Evolutionary conservation across 2,329 filamentous ascomycete species (phyloP).

Genomic region (Biscogniauxia mediterranea): DNA sequence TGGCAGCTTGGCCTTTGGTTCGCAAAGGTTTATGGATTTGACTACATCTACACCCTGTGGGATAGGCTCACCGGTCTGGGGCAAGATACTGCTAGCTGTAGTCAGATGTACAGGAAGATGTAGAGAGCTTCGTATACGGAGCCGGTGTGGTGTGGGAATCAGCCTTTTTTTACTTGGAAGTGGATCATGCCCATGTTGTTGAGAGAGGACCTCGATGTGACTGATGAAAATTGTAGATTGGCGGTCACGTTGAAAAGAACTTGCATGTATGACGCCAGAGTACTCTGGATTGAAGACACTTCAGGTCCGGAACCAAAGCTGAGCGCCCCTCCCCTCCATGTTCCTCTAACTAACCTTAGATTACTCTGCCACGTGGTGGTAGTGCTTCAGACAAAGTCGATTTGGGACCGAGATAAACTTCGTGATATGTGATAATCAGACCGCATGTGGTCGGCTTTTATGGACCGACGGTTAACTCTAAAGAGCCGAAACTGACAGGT

Average conservation of each 20-base stretch:
- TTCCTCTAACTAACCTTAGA: constrained; percentile 6
- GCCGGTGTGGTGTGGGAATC: background rate
- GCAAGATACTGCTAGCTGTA: background rate
- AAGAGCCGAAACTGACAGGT: constrained; percentile 9
- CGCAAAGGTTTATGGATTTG: background rate
- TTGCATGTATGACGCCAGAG: background rate
- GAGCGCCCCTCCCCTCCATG: background rate
- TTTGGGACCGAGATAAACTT: constrained; percentile 1
- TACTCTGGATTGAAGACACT: background rate
- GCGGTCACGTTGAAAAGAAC: background rate
- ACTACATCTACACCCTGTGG: background rate
- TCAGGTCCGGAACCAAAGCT: background rate
- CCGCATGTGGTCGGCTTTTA: background rate
- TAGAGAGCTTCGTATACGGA: background rate
- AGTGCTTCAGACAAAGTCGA: constrained; percentile 5
- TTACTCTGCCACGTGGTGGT: constrained; percentile 15
- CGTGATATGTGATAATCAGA: constrained; percentile 9
- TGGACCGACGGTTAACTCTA: constrained; percentile 1
- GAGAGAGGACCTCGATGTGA: background rate
- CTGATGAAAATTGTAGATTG: background rate
- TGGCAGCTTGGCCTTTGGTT: background rate
- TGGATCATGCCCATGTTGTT: background rate
- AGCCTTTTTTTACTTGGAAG: background rate
- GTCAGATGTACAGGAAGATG: background rate
- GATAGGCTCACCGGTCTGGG: background rate